These are phyloP conservation scores for Pichia thaimueangensis DNA, from an alignment of 805 yeast species.

Conservation along the genomic window DNA sequence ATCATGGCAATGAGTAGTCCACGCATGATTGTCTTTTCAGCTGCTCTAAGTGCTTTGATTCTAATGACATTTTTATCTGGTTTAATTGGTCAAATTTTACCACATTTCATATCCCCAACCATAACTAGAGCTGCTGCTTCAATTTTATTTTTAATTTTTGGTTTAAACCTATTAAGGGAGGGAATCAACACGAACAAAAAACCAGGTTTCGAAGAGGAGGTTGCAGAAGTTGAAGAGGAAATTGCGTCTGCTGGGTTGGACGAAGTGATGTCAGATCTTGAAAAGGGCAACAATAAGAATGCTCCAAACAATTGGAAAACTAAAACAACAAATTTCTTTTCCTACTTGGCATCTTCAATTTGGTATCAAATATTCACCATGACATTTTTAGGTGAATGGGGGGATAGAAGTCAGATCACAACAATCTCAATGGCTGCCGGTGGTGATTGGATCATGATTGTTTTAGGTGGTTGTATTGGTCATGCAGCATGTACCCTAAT, in stretches of 20 bases:
- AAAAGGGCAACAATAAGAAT: slow-evolving; percentile 39
- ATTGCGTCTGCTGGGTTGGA: slow-evolving; percentile 59
- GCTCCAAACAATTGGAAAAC: neutral
- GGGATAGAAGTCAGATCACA: slow-evolving; percentile 96
- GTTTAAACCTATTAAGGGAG: slow-evolving; percentile 66
- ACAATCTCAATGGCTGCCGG: slow-evolving; percentile 99
- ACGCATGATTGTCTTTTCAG: slow-evolving; percentile 74
- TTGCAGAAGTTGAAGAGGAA: slow-evolving; percentile 96
- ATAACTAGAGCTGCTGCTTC: slow-evolving; percentile 80
- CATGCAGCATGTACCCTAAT: slow-evolving; percentile 81
- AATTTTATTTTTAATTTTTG: slow-evolving; percentile 73
- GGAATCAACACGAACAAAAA: slow-evolving; percentile 76
- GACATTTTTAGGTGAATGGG: slow-evolving; percentile 98
- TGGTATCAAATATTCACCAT: slow-evolving; percentile 93
- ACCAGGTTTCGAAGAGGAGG: slow-evolving; percentile 87
- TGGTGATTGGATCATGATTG: slow-evolving; percentile 81
- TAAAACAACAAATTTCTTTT: slow-evolving; percentile 47
- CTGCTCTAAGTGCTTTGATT: slow-evolving; percentile 78
- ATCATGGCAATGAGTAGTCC: slow-evolving; percentile 96
- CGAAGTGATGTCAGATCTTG: slow-evolving; percentile 46
- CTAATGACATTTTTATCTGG: slow-evolving; percentile 92
- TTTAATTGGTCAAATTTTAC: slow-evolving; percentile 84
- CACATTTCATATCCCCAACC: slow-evolving; percentile 72
- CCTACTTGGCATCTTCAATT: slow-evolving; percentile 69
- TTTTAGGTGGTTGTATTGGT: slow-evolving; percentile 83